These are phyloP conservation scores for Pyrenophora tritici-repentis DNA, from an alignment of 2,329 filamentous ascomycete species.

Conservation along the genomic window DNA sequence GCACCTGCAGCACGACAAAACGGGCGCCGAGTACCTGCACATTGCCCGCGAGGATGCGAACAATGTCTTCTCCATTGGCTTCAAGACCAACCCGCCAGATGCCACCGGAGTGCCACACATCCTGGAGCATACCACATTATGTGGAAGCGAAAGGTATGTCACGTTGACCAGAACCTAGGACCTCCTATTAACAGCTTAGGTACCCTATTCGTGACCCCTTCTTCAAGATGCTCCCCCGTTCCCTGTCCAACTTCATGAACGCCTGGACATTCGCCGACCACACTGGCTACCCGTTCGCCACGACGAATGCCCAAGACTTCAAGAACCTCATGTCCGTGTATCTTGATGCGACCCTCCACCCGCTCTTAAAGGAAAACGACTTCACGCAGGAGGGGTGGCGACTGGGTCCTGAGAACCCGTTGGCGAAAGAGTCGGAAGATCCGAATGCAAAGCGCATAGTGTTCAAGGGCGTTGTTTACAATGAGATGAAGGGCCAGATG, in stretches of 20 bases:
- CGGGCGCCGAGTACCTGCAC: conserved; percentile 93
- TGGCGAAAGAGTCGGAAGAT: conserved; percentile 51
- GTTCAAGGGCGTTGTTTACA: conserved; percentile 98
- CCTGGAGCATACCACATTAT: conserved; percentile 94
- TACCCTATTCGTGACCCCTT: conserved; percentile 98
- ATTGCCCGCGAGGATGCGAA: conserved; percentile 94
- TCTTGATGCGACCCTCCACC: conserved; percentile 89
- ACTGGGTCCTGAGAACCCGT: conserved; percentile 86
- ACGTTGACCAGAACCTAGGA: not conserved
- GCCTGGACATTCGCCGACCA: conserved; percentile 96
- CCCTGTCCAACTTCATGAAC: conserved; percentile 99
- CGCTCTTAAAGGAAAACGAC: conserved; percentile 85
- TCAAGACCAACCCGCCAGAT: conserved; percentile 98
- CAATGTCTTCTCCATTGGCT: conserved; percentile 99
- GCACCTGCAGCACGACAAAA: conserved; percentile 91
- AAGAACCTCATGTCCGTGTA: conserved; percentile 96
- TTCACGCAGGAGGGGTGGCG: conserved; percentile 98
- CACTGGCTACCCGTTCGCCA: conserved; percentile 97
- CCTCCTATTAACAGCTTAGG: conserved; percentile 51
- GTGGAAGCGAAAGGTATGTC: conserved; percentile 84
- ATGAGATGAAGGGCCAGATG: conserved; percentile 99
- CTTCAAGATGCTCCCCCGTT: conserved; percentile 99
- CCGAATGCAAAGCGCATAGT: conserved; percentile 70
- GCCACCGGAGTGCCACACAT: conserved; percentile 97
- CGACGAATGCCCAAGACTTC: conserved; percentile 93